Evolutionary conservation across 2,329 filamentous ascomycete species (phyloP), one percentile per base, ranked within the genome.

Genomic region (Alternaria sp.): DNA sequence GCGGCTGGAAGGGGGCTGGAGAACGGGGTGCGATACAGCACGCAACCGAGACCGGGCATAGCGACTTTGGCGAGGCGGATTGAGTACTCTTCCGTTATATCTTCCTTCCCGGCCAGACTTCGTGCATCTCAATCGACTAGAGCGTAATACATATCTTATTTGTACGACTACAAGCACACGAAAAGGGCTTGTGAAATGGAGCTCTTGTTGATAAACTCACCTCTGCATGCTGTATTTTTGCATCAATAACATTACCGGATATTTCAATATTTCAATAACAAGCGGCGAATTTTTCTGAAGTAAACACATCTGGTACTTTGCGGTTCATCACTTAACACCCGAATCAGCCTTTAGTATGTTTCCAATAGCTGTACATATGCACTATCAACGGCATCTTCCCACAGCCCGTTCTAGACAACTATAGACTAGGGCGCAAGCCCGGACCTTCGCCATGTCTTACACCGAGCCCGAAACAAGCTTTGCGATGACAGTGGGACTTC

Each of bases 1-100:
- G 91, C 72, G 84, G 86, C 3, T 88, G 87, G 84, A 84, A 88
- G 18, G 88, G 91, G 0, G 87, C 87, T 57, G 91, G 91, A 1
- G 84, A 92, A 75, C 79, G 80, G 42, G 87, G 85, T 57, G 88
- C 90, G 1, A 80, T 84, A 16, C 80, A 84, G 65, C 91, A 93
- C 74, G 89, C 88, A 9, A 79, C 82, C 44, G 76, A 82, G 58
- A 90, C 88, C 0, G 86, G 87, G 5, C 75, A 78, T 44, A 67
- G 58, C 5, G 71, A 77, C 51, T 78, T 78, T 56, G 74, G 74
- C 12, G 75, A 78, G 55, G 75, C 72, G n/a, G 66, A 58, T 22
- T 74, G 61, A 44, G 18, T 30, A 32, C 12, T 20, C 7, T 14
- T 34, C 16, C 24, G 32, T 36, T 49, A 26, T 32, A 6, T 14